Evolutionary conservation across 441 rosid genomes (phyloP).

Genomic region (Syzygium malaccense): DNA sequence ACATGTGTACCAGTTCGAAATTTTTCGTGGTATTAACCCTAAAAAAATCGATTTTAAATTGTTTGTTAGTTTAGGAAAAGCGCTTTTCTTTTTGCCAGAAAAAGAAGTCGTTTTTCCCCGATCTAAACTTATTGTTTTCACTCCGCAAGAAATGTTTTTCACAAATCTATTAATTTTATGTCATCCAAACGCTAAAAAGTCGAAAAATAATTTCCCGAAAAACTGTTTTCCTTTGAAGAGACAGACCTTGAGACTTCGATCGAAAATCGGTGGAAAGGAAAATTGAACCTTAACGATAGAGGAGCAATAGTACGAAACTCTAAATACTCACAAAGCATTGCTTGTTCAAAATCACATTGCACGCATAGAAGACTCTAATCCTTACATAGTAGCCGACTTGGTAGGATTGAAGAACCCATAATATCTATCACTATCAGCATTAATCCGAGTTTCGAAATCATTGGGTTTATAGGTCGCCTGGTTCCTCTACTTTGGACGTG

Average conservation of each 20-base stretch:
- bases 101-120: accelerated
- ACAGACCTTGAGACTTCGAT: not conserved
- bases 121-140: not conserved
- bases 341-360: not conserved
- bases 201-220: not conserved
- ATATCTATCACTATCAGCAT: not conserved
- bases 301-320: no score
- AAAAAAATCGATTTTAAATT: no score
- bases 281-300: no score
- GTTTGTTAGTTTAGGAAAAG: not conserved
- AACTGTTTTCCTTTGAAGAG: not conserved
- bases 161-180: not conserved
- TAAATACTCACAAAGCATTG: no score
- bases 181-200: not conserved
- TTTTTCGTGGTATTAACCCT: no score
- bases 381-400: not conserved
- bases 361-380: not conserved
- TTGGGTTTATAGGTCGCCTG: not conserved
- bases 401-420: not conserved
- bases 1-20: no score
- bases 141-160: no score
- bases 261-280: not conserved
- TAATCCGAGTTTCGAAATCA: not conserved
- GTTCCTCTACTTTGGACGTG: no score
- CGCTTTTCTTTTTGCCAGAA: no score